Evolutionary conservation across 2,329 filamentous ascomycete genomes (phyloP), one percentile per base, ranked within the genome.

Genomic region (Ceratocystis alfenasii): DNA sequence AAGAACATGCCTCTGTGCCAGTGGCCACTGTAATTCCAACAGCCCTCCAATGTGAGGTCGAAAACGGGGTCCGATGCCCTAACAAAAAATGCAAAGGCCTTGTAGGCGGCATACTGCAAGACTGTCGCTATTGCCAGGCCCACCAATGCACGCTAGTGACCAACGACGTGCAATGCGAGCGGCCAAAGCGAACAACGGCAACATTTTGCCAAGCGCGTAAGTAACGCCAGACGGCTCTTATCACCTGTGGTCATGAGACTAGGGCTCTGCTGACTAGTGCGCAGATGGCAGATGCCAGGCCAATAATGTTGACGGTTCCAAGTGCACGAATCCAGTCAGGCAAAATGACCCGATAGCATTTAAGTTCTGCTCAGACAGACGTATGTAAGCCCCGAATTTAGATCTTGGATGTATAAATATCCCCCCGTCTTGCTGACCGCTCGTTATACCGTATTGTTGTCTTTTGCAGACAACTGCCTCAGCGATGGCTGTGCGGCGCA

Each of bases 251-350:
- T n/a, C 22, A 20, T 3, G 44, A 30, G 44, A 15, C 5, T 10
- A 36, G 33, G 15, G 12, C 17, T 7, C 4, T 33, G 22, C 48
- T 65, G 41, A 65, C 25, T 57, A 53, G 17, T 33, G 41, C 7
- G n/a, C 46, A 69, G 70, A 70, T 62, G 62, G 66, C 30, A 67
- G 66, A 28, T 70, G 68, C 41, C 65, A 59, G 50, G 65, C 61
- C 10, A 65, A 12, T 60, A 65, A 2, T 59, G 53, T 8, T n/a
- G 68, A 66, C 22, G 61, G 55, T 7, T n/a, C 30, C 3, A 45
- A 62, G 41, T 72, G 71, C 59, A 63, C 33, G n/a, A 68, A 66
- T 46, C 63, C 63, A 10, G 69, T 72, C 15, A 71, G 70, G 66
- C 67, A 70, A 10, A 67, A 68, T 0, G 67, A 71, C 36, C 71